Evolutionary conservation across 2,329 filamentous ascomycete genomes (phyloP).

Genomic region (Aphanocladium album): DNA sequence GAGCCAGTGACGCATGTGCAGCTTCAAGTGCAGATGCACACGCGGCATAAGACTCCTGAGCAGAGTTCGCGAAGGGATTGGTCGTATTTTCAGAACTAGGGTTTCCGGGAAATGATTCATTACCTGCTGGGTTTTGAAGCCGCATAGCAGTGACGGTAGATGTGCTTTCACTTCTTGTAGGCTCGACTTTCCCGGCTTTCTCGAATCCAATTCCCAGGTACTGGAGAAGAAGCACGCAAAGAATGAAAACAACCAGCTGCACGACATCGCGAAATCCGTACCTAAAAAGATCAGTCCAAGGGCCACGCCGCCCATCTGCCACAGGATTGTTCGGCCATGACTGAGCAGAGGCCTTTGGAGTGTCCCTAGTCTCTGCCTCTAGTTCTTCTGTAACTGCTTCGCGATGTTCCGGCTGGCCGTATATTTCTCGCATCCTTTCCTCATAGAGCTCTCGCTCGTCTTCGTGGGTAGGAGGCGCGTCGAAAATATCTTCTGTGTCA

Average conservation of each 20-base stretch:
- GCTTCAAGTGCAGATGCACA: slow-evolving; percentile 20
- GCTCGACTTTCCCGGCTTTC: not conserved
- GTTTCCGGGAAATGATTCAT: not conserved
- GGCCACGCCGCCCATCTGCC: too few relatives aligned
- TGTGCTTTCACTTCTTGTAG: not conserved
- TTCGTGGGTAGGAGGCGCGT: slow-evolving; percentile 19
- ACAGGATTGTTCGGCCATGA: not conserved
- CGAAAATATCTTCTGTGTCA: slow-evolving; percentile 14
- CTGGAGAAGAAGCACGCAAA: slow-evolving; percentile 7
- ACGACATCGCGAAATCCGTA: slow-evolving; percentile 1
- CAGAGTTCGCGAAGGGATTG: not conserved
- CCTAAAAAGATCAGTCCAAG: slow-evolving; percentile 1
- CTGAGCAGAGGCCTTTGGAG: not conserved
- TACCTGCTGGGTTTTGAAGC: not conserved
- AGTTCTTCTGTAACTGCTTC: slow-evolving; percentile 1
- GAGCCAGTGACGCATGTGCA: slow-evolving; percentile 10
- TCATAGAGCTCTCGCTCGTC: slow-evolving; percentile 40
- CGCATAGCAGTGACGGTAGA: not conserved
- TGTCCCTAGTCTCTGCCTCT: not conserved
- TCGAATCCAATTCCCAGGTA: slow-evolving; percentile 6
- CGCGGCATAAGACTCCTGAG: slow-evolving; percentile 20
- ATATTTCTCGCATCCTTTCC: slow-evolving; percentile 50
- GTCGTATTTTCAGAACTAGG: not conserved
- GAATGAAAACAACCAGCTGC: slow-evolving; percentile 1
- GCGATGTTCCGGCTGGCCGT: slow-evolving; percentile 33